Evolutionary conservation across 2,329 filamentous ascomycete genomes (phyloP).

Genomic region (Eurotiales sp.): DNA sequence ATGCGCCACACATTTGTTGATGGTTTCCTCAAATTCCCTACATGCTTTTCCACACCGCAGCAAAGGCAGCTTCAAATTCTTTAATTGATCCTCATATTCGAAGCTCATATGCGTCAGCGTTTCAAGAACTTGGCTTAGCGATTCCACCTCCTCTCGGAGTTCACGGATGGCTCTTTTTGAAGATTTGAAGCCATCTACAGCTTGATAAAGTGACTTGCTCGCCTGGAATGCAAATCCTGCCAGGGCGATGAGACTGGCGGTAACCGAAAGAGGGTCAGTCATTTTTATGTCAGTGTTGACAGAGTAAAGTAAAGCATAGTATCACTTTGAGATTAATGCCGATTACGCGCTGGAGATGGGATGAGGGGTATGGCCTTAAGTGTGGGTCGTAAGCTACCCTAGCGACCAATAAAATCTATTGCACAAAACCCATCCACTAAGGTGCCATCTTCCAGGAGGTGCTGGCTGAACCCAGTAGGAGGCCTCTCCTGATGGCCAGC

Average conservation of each 20-base stretch:
- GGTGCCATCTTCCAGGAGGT: no score
- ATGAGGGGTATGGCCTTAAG: no score
- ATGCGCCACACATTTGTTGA: constrained; percentile 18
- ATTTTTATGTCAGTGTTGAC: no score
- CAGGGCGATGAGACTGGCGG: constrained; percentile 20
- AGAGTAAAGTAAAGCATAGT: no score
- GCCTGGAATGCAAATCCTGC: constrained; percentile 23
- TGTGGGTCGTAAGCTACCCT: no score
- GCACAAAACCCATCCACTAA: no score
- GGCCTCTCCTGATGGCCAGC: no score
- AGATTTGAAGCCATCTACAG: constrained; percentile 19
- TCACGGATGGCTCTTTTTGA: constrained; percentile 19
- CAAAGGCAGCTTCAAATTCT: constrained; percentile 21
- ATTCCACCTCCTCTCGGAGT: constrained; percentile 20
- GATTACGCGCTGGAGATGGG: no score
- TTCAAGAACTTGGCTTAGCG: constrained; percentile 16
- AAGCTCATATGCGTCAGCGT: constrained; percentile 15
- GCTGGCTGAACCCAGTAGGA: no score
- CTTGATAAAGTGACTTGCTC: constrained; percentile 20
- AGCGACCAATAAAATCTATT: no score
- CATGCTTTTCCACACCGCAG: constrained; percentile 21
- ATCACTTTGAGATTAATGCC: no score
- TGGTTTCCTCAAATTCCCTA: constrained; percentile 18
- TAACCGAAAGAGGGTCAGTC: constrained; percentile 20
- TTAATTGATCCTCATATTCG: constrained; percentile 17